Evolutionary conservation across 2,329 filamentous ascomycete genomes (phyloP).

Genomic region (Coniella lustricola): DNA sequence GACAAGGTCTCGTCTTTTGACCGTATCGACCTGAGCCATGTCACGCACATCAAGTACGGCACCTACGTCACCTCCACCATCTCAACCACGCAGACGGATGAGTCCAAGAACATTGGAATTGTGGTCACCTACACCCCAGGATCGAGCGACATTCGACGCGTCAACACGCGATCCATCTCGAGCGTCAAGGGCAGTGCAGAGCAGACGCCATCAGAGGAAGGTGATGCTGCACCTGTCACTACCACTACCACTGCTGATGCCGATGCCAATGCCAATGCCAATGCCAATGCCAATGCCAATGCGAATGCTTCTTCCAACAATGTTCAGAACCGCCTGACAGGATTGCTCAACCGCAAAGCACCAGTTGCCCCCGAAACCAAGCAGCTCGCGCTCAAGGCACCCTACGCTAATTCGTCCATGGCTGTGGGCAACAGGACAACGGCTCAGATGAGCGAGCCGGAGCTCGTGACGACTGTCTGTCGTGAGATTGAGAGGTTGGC

Average conservation of each 20-base stretch:
- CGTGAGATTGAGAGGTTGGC: constrained; percentile 68
- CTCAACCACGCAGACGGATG: constrained; percentile 68
- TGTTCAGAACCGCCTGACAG: constrained; percentile 29
- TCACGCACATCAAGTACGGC: constrained; percentile 68
- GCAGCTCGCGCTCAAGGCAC: constrained; percentile 49
- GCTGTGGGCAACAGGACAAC: constrained; percentile 41
- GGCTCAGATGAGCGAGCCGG: constrained; percentile 43
- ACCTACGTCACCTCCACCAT: constrained; percentile 88
- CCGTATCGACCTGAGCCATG: constrained; percentile 67
- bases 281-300: not conserved
- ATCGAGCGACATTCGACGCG: constrained; percentile 63
- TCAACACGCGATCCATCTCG: constrained; percentile 79
- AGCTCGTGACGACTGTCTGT: constrained; percentile 59
- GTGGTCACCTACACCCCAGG: constrained; percentile 70
- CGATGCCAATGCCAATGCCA: no score
- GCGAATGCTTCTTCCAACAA: constrained; percentile 5
- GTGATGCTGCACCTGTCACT: not conserved
- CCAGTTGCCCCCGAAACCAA: constrained; percentile 29
- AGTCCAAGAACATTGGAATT: constrained; percentile 75
- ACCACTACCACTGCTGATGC: not conserved
- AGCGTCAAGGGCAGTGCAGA: constrained; percentile 28
- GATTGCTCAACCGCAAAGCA: constrained; percentile 31
- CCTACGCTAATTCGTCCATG: constrained; percentile 46
- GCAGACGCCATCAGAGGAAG: constrained; percentile 6
- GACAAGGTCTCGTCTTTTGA: constrained; percentile 95